Conservation (phyloP, 2,329 filamentous ascomycete species). For the Beauveria rudraprayagi region DNA sequence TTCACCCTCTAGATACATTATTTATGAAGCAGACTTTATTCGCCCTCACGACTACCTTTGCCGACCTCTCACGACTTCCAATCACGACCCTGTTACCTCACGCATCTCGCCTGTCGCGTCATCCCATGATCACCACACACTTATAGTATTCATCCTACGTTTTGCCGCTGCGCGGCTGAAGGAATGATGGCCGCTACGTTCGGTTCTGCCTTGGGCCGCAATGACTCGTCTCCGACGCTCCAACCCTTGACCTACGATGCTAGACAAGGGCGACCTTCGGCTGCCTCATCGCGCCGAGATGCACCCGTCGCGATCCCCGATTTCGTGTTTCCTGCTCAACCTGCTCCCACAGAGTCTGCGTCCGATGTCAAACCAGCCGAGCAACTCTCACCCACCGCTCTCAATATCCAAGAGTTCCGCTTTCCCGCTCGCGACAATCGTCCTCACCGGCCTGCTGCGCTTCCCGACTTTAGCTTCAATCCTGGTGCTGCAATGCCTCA, state of each 20-base stretch:
- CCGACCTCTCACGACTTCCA: slow-evolving; percentile 8
- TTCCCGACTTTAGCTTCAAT: slow-evolving; percentile 51
- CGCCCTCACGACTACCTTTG: slow-evolving; percentile 4
- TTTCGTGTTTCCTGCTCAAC: slow-evolving; percentile 53
- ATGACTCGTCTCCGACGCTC: slow-evolving; percentile 18
- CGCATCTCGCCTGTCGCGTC: slow-evolving; percentile 13
- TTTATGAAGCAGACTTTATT: slow-evolving; percentile 15
- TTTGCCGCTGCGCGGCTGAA: slow-evolving; percentile 42
- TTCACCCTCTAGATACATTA: slow-evolving; percentile 11
- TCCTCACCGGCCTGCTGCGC: slow-evolving; percentile 29
- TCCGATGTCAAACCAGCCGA: background rate
- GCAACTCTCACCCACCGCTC: background rate
- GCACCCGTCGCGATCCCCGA: slow-evolving; percentile 51
- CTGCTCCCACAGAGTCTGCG: slow-evolving; percentile 34
- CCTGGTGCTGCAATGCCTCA: slow-evolving; percentile 33
- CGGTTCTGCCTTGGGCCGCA: slow-evolving; percentile 28
- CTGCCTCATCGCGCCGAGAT: slow-evolving; percentile 7
- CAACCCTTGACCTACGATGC: slow-evolving; percentile 5
- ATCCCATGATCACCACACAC: slow-evolving; percentile 31
- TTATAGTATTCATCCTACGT: slow-evolving; percentile 24
- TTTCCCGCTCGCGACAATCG: slow-evolving; percentile 23
- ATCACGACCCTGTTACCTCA: slow-evolving; percentile 8
- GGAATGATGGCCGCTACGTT: slow-evolving; percentile 35
- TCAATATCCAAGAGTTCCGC: slow-evolving; percentile 26
- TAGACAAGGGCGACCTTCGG: background rate